Percentiles rank a stretch among this genome's conserved stretches.
Conservation (phyloP, 805 yeast genomes). For the Candida alai region DNA sequence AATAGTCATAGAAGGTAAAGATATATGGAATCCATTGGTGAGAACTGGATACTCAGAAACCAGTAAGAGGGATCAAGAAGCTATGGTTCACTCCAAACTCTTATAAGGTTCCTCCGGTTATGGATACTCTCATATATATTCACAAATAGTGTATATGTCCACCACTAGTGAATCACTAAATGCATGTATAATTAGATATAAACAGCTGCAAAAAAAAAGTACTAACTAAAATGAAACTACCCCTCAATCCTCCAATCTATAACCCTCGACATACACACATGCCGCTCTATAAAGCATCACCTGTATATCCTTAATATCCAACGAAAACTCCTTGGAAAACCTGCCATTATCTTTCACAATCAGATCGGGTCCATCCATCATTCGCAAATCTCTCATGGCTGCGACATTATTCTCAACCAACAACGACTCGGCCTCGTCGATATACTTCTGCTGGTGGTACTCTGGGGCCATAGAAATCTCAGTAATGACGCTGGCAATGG, state of each 20-base stretch:
- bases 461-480: constrained; percentile 14
- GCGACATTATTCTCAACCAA: constrained; percentile 13
- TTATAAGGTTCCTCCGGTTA: no score
- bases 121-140: no score
- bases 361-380: constrained; percentile 10
- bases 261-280: constrained; percentile 34
- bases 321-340: constrained; percentile 8
- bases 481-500: constrained; percentile 24
- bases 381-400: constrained; percentile 10
- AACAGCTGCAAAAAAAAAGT: background rate
- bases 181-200: constrained; percentile 2
- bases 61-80: no score
- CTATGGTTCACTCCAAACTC: no score
- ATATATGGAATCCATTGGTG: no score
- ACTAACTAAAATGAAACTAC: background rate
- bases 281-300: constrained; percentile 37
- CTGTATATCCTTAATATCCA: constrained; percentile 20
- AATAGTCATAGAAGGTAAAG: constrained; percentile 6
- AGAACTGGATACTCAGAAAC: no score
- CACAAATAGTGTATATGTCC: no score
- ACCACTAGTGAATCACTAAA: background rate
- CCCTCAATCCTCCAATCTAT: constrained; percentile 27
- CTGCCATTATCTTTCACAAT: constrained; percentile 10
- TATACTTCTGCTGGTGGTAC: constrained; percentile 16
- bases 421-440: constrained; percentile 13